Percentiles rank a stretch among this genome's conserved stretches.
Evolutionary conservation across 164 flowering plant genomes (phyloP).

Genomic region (Vitis labrusca): DNA sequence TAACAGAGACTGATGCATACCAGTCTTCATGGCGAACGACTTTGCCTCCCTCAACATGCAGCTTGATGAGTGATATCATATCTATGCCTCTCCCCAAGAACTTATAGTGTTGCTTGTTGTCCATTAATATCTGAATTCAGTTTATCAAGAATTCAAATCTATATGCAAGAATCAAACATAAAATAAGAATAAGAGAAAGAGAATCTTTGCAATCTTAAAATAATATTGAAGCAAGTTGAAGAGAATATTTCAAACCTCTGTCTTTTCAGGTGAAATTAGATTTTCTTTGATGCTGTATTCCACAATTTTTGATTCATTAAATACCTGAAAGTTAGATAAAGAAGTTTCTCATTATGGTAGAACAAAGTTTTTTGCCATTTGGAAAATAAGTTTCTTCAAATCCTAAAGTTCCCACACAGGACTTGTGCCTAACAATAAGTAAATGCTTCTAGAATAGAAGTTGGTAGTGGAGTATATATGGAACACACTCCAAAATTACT

Average conservation of each 20-base stretch:
- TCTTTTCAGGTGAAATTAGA: conserved; percentile 47
- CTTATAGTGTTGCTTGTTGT: conserved; percentile 89
- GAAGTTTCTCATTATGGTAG: background rate
- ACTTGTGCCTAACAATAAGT: too few species aligned
- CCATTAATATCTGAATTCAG: conserved; percentile 58
- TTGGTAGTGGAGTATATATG: too few species aligned
- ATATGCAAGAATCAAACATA: background rate
- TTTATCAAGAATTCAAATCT: background rate
- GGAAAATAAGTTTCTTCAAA: background rate
- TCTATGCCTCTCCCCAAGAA: conserved; percentile 62
- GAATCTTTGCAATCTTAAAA: background rate
- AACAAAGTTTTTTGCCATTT: background rate
- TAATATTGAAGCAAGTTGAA: background rate
- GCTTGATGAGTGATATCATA: conserved; percentile 73
- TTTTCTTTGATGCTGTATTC: conserved; percentile 69
- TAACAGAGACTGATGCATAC: conserved; percentile 29
- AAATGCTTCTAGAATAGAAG: too few species aligned
- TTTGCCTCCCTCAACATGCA: conserved; percentile 61
- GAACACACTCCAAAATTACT: too few species aligned
- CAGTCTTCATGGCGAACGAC: conserved; percentile 84
- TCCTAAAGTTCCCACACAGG: too few species aligned
- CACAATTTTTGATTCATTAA: conserved; percentile 76
- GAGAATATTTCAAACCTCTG: conserved; percentile 47
- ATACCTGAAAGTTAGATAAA: conserved; percentile 41
- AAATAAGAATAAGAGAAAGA: background rate